These are phyloP conservation scores for Cyberlindnera misumaiensis DNA, from an alignment of 805 yeast genomes.

Conservation along the genomic window DNA sequence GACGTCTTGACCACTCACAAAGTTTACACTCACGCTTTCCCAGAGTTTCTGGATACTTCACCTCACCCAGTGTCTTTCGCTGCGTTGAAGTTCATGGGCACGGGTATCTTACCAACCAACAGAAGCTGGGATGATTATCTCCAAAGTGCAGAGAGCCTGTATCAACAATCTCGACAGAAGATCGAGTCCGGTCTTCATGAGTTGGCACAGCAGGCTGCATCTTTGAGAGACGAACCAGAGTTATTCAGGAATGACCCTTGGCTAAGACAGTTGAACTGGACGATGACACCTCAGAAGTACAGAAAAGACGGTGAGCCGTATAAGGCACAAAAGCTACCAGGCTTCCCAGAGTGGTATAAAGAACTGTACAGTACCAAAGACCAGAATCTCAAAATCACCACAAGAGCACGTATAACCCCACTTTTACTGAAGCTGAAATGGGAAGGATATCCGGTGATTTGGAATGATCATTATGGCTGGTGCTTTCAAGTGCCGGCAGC, in stretches of 20 bases:
- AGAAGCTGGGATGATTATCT: conserved; percentile 67
- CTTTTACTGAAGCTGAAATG: conserved; percentile 69
- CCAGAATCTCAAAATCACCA: conserved; percentile 49
- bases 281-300: conserved; percentile 46
- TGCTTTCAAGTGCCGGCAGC: conserved; percentile 55
- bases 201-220: conserved; percentile 55
- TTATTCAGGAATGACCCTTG: conserved; percentile 67
- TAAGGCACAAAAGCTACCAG: conserved; percentile 76
- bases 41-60: conserved; percentile 55
- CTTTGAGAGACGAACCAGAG: conserved; percentile 35
- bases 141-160: conserved; percentile 58
- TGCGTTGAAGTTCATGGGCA: conserved; percentile 68
- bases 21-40: conserved; percentile 64
- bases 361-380: conserved; percentile 38
- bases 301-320: conserved; percentile 65
- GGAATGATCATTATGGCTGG: conserved; percentile 85
- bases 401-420: conserved; percentile 72
- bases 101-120: conserved; percentile 74
- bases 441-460: conserved; percentile 77
- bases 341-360: conserved; percentile 92
- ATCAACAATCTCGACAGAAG: conserved; percentile 46
- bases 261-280: conserved; percentile 90
- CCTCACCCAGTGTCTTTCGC: conserved; percentile 96
- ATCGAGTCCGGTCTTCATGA: conserved; percentile 53
- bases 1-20: conserved; percentile 75